Evolutionary conservation across 345 rosid genomes (phyloP).

Genomic region (Toxicodendron radicans): DNA sequence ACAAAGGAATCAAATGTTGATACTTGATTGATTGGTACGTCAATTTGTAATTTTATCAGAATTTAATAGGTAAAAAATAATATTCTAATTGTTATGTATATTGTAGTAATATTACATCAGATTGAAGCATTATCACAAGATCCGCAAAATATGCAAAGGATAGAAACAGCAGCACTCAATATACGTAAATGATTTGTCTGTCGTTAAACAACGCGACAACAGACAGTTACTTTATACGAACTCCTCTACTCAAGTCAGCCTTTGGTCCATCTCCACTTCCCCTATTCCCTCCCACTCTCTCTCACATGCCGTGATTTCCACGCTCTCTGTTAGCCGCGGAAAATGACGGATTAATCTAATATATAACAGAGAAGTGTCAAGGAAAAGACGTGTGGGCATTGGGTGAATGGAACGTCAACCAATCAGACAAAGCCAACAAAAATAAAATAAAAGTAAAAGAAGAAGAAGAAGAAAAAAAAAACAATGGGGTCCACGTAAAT

Average conservation of each 20-base stretch:
- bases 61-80: too few species aligned
- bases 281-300: not conserved
- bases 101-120: too few species aligned
- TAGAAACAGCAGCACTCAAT: not conserved
- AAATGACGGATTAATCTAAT: too few species aligned
- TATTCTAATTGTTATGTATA: too few species aligned
- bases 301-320: not conserved
- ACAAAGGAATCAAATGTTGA: too few species aligned
- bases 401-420: not conserved
- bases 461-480: not conserved
- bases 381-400: not conserved
- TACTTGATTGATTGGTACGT: too few species aligned
- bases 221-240: not conserved
- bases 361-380: too few species aligned
- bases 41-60: too few species aligned
- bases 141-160: not conserved
- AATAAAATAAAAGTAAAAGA: not conserved
- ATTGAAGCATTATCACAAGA: not conserved
- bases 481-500: not conserved
- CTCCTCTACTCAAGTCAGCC: not conserved
- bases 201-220: not conserved
- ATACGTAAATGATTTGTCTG: slow-evolving; percentile 3
- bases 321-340: too few species aligned
- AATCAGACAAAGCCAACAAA: not conserved
- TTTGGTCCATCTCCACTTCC: too few species aligned